phyloP scores from a whole-genome alignment of 768 basidiomycete species.

The Leccinum disarticulatum region DNA sequence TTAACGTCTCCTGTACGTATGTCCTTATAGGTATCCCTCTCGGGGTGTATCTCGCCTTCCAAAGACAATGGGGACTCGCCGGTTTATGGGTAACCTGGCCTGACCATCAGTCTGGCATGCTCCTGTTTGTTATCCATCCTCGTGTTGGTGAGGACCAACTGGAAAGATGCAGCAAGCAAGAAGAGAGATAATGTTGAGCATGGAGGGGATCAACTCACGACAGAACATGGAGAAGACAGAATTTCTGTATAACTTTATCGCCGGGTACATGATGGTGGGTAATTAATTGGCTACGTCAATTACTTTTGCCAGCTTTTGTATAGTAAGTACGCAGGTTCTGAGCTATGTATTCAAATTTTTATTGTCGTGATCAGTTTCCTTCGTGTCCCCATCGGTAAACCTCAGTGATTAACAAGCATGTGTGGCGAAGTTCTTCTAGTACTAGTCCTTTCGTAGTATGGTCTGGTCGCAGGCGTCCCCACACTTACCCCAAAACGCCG shows the following conservation, averaged over 20 bases:
- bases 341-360: not conserved
- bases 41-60: constrained; percentile 25
- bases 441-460: not conserved
- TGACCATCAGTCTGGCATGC: constrained; percentile 22
- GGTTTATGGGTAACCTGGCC: constrained; percentile 23
- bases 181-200: not conserved
- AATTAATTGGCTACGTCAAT: not conserved
- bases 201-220: not conserved
- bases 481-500: too few species aligned
- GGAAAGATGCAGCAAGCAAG: constrained; percentile 10
- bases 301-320: not conserved
- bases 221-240: not conserved
- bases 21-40: constrained; percentile 32
- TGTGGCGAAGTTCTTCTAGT: not conserved
- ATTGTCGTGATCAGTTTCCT: not conserved
- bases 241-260: not conserved
- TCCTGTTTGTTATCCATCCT: constrained; percentile 19
- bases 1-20: constrained; percentile 78
- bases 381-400: too few species aligned
- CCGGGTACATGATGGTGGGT: not conserved
- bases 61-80: constrained; percentile 22
- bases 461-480: not conserved
- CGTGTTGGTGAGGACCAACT: constrained; percentile 20
- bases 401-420: not conserved
- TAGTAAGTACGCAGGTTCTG: not conserved